phyloP scores from a whole-genome alignment of 306 rosid species.

The Coriaria nepalensis region DNA sequence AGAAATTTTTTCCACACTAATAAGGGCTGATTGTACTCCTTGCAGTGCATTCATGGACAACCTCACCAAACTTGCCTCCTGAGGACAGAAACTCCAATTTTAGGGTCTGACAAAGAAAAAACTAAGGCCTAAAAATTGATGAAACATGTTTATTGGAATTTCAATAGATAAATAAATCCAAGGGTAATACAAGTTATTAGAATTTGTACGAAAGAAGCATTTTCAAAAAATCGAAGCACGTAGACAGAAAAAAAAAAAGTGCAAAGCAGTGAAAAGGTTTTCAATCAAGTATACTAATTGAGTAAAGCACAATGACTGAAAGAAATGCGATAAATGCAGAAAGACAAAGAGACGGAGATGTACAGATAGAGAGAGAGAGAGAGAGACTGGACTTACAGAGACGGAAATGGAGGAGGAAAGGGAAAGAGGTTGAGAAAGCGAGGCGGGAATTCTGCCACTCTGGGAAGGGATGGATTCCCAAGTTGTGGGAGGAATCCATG shows the following conservation, averaged over 20 bases:
- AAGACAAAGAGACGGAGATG: not conserved
- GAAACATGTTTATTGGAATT: no score
- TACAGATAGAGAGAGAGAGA: not conserved
- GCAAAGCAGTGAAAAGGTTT: no score
- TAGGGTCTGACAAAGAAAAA: conserved; percentile 1
- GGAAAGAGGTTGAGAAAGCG: conserved; percentile 15
- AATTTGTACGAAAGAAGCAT: no score
- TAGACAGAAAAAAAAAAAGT: no score
- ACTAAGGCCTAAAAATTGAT: not conserved
- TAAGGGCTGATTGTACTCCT: conserved; percentile 58
- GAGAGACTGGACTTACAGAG: conserved; percentile 70
- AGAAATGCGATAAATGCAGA: not conserved
- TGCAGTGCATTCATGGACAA: conserved; percentile 63
- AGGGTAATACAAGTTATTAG: no score
- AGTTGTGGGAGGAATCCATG: conserved; percentile 62
- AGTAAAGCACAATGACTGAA: not conserved
- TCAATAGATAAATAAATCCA: no score
- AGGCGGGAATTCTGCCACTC: conserved; percentile 28
- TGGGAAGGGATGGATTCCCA: conserved; percentile 73
- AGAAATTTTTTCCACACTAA: conserved; percentile 43
- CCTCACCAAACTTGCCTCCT: conserved; percentile 82
- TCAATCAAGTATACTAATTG: no score
- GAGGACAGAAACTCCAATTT: conserved; percentile 11
- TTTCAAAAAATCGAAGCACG: no score
- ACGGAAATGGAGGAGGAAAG: conserved; percentile 28